Conservation (phyloP, 164 flowering plant species). For the Protea cynaroides region DNA sequence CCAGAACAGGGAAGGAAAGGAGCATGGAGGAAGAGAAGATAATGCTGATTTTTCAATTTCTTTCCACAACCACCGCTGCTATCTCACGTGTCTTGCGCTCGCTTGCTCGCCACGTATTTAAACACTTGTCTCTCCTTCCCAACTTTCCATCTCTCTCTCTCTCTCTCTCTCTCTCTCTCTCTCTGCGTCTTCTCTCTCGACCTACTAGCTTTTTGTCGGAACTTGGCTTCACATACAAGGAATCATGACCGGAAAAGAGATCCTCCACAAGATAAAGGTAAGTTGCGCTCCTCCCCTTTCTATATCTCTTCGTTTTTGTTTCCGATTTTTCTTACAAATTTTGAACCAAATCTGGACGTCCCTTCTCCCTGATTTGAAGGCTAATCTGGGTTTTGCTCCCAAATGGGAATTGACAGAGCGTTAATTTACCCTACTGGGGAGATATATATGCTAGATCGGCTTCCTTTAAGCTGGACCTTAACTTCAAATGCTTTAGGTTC, state of each 20-base stretch:
- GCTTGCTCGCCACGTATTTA: neutral
- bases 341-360: neutral
- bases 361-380: neutral
- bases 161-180: neutral
- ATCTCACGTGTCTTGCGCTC: too few species aligned
- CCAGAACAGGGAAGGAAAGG: too few species aligned
- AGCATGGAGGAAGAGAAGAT: too few species aligned
- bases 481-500: too few species aligned
- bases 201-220: neutral
- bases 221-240: neutral
- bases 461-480: neutral
- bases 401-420: too few species aligned
- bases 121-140: constrained; percentile 1
- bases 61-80: too few species aligned
- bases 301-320: neutral
- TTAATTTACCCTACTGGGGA: too few species aligned
- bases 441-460: neutral
- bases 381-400: neutral
- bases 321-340: neutral
- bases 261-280: constrained; percentile 78
- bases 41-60: too few species aligned
- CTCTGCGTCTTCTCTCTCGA: neutral
- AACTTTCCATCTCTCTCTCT: neutral
- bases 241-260: constrained; percentile 56
- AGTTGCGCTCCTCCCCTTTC: neutral